Evolutionary conservation across 2,329 filamentous ascomycete genomes (phyloP).

Genomic region (Colletotrichum lupini): DNA sequence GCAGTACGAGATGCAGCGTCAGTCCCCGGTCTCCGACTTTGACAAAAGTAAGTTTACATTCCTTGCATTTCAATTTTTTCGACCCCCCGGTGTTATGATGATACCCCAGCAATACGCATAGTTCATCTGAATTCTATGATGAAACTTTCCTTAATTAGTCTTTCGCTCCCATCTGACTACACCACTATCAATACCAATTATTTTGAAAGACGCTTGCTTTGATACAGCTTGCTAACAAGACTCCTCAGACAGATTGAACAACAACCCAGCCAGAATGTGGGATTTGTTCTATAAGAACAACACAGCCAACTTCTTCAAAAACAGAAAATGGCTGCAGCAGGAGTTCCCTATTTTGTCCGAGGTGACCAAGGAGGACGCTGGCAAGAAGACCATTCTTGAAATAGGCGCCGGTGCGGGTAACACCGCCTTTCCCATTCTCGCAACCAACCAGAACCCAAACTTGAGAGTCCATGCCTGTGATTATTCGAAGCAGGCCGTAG

Average conservation of each 20-base stretch:
- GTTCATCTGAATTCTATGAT: slow-evolving; percentile 71
- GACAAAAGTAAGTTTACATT: slow-evolving; percentile 75
- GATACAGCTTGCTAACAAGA: slow-evolving; percentile 50
- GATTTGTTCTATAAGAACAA: slow-evolving; percentile 99
- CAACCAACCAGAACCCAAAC: slow-evolving; percentile 82
- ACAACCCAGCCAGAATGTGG: slow-evolving; percentile 95
- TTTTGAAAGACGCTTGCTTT: slow-evolving; percentile 27
- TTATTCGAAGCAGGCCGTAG: slow-evolving; percentile 94
- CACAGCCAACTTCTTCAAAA: slow-evolving; percentile 97
- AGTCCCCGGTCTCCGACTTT: slow-evolving; percentile 90
- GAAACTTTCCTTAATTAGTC: slow-evolving; percentile 67
- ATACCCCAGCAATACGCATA: slow-evolving; percentile 57
- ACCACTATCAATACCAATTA: slow-evolving; percentile 37
- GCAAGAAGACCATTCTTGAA: slow-evolving; percentile 80
- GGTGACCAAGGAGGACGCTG: slow-evolving; percentile 77
- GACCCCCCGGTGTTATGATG: slow-evolving; percentile 41
- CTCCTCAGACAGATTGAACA: slow-evolving; percentile 80
- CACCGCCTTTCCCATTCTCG: slow-evolving; percentile 91
- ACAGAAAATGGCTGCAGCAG: slow-evolving; percentile 95
- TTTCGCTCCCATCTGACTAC: slow-evolving; percentile 80
- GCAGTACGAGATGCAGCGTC: slow-evolving; percentile 87
- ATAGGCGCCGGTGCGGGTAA: slow-evolving; percentile 97
- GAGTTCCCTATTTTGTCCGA: slow-evolving; percentile 91
- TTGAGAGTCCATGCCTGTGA: slow-evolving; percentile 94
- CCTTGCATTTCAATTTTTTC: slow-evolving; percentile 1